Evolutionary conservation across 208 protist genomes (phyloP), one percentile per base, ranked within the genome.

Genomic region (Trypanosoma theileri): DNA sequence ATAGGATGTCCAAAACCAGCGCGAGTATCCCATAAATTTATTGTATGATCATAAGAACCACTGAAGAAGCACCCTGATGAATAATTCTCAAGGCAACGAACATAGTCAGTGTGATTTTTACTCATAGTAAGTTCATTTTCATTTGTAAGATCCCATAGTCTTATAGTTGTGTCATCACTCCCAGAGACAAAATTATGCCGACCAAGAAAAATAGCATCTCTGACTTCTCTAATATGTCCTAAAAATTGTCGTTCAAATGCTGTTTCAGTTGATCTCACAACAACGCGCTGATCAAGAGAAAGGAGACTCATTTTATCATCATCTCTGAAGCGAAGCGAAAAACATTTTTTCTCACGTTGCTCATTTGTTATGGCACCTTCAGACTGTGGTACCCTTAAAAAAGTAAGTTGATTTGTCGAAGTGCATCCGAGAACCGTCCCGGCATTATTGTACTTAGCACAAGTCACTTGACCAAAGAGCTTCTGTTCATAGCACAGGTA

Each of bases 401-500:
- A 45, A n/a, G 77, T 75, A 13, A 95, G 60, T 59, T 95, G 89
- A 55, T 92, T 92, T 9, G 86, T 91, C 0, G 86, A 91, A 0
- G 84, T 88, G 42, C 72, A 76, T n/a, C 86, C 86, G 3, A 95
- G 59, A 59, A 84, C 19, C 8, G 77, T 75, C 0, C 89, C 89
- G n/a, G 66, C 19, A 57, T 81, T 66, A 45, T 85, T 92, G 71
- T 93, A 95, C 24, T 63, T 53, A 40, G 90, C 13, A 59, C 72
- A 79, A 4, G 84, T 93, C 14, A 95, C 72, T 53, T 90, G 86
- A 21, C 89, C 89, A 60, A 95, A 95, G 24, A 95, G 75, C 12
- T 82, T 82, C 72, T 95, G 89, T 66, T 95, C 89, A 66, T 95
- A 95, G 72, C 86, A 95, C 21, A 93, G 40, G 53, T 80, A 69